Evolutionary conservation across 257 asterid genomes (phyloP).

Genomic region (Gentiana macrophylla): DNA sequence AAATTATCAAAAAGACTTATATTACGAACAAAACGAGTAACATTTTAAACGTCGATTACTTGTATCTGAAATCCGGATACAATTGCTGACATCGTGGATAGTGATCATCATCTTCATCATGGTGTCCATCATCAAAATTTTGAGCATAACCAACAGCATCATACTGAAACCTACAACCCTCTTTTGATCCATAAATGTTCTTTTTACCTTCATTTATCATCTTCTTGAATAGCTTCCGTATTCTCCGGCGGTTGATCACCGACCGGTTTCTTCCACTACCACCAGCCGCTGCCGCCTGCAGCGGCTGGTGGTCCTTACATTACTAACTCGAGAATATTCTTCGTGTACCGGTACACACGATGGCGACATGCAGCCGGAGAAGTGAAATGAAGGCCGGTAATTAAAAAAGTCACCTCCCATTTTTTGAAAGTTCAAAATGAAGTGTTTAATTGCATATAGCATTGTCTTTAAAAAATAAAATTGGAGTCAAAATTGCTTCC

Average conservation of each 20-base stretch:
- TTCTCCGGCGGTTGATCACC: conserved; percentile 7
- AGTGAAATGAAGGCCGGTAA: conserved; percentile 36
- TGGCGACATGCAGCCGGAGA: conserved; percentile 65
- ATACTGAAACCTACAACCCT: conserved; percentile 40
- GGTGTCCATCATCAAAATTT: conserved; percentile 66
- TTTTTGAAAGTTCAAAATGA: no score
- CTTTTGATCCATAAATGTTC: conserved; percentile 31
- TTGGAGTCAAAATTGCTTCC: no score
- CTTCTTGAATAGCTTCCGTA: conserved; percentile 42
- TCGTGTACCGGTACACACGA: conserved; percentile 71
- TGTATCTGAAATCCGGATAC: conserved; percentile 19
- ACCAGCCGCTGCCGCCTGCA: not conserved
- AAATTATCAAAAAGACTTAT: no score
- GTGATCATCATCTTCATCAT: conserved; percentile 25
- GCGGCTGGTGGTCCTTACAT: not conserved
- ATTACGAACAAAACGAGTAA: no score
- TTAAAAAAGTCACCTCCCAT: conserved; percentile 34
- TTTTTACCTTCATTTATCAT: conserved; percentile 43
- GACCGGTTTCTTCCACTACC: conserved; percentile 15
- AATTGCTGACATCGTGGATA: conserved; percentile 13
- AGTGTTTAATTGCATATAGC: no score
- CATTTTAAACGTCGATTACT: no score
- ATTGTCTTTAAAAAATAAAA: no score
- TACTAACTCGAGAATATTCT: conserved; percentile 46
- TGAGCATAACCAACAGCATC: conserved; percentile 74